Conservation (phyloP, 768 basidiomycete genomes). For the Exidia glandulosa region DNA sequence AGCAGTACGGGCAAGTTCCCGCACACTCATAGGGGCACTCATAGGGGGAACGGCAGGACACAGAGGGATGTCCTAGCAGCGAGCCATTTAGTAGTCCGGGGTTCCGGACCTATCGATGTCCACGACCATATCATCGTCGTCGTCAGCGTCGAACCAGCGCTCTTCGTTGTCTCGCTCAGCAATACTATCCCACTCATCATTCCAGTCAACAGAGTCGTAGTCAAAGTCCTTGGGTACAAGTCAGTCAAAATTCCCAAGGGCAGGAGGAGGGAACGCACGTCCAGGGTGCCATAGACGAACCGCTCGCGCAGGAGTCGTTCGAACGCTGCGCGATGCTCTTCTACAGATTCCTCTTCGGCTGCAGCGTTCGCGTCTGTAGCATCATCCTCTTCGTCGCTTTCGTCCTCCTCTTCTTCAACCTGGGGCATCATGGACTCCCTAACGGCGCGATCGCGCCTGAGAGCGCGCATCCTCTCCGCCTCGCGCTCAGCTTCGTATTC, state of each 20-base stretch:
- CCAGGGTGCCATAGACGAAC: slow-evolving; percentile 66
- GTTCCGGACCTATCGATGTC: background rate
- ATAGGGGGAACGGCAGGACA: too few species aligned
- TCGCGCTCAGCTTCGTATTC: slow-evolving; percentile 73
- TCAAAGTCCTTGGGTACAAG: slow-evolving; percentile 40
- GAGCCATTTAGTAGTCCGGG: background rate
- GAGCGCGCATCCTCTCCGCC: slow-evolving; percentile 42
- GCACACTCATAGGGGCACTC: too few species aligned
- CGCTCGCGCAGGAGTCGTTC: slow-evolving; percentile 52
- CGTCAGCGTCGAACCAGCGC: slow-evolving; percentile 50
- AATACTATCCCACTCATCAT: slow-evolving; percentile 51
- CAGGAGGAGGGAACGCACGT: slow-evolving; percentile 32
- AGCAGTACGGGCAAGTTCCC: too few species aligned
- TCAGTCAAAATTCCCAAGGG: background rate
- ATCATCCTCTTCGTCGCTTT: slow-evolving; percentile 26
- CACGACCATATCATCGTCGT: slow-evolving; percentile 32
- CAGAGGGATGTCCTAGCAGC: too few species aligned
- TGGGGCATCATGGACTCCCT: slow-evolving; percentile 33
- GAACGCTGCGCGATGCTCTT: slow-evolving; percentile 40
- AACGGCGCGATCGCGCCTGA: slow-evolving; percentile 32
- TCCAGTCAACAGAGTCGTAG: slow-evolving; percentile 68
- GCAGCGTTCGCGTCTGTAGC: background rate
- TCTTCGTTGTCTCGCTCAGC: slow-evolving; percentile 54
- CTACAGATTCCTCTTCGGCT: slow-evolving; percentile 28
- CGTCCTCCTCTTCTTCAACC: slow-evolving; percentile 62